phyloP scores from a whole-genome alignment of 140 eudicot species.

The Senecio squalidus region DNA sequence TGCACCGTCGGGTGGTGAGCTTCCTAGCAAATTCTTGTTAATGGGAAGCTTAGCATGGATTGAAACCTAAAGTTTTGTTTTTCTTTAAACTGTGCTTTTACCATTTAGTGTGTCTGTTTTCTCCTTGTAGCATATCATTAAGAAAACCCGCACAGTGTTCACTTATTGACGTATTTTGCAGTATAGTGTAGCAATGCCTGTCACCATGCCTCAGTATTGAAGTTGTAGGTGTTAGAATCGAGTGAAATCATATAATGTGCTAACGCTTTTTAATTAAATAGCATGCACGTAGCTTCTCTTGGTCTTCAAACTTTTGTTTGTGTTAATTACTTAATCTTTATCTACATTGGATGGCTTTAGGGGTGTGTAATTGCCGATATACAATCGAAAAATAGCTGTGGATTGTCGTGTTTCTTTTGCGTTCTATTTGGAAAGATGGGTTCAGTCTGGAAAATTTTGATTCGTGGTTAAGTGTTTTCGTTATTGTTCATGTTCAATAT shows the following conservation, averaged over 20 bases:
- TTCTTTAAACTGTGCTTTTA: neutral
- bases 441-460: no score
- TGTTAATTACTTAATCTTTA: no score
- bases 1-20: slow-evolving; percentile 86
- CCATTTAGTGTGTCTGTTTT: neutral
- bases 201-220: neutral
- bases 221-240: neutral
- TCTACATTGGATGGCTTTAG: no score
- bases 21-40: slow-evolving; percentile 75
- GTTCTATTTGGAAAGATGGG: no score
- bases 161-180: neutral
- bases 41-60: slow-evolving; percentile 78
- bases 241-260: neutral
- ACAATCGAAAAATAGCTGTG: no score
- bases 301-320: no score
- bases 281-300: no score
- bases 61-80: slow-evolving; percentile 37
- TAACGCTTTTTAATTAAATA: neutral
- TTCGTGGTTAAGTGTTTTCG: no score
- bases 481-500: no score
- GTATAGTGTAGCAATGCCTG: neutral
- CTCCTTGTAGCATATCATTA: neutral
- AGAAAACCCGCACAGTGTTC: neutral
- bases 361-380: no score
- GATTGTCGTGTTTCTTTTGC: no score